Conservation (phyloP, 148 eudicot genomes). For the Fagopyrum homotropicum region DNA sequence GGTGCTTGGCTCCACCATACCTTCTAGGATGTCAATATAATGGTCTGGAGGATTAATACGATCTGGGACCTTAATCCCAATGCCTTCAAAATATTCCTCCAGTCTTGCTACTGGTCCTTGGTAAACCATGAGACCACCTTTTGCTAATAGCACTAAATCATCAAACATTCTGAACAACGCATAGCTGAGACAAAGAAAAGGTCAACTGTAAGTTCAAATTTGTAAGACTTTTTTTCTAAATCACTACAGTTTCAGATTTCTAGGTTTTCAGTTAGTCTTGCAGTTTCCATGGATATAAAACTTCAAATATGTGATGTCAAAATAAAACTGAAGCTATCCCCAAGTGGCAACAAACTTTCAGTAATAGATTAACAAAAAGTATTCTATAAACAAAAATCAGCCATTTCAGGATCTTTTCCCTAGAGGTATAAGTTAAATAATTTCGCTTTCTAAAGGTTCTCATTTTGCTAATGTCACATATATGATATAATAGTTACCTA, state of each 20-base stretch:
- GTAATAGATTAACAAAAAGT: background rate
- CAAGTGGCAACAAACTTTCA: background rate
- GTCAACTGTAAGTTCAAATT: background rate
- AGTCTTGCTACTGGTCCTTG: slow-evolving; percentile 16
- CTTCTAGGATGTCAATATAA: slow-evolving; percentile 22
- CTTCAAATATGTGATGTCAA: background rate
- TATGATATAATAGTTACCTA: slow-evolving; percentile 3
- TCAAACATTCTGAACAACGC: slow-evolving; percentile 25
- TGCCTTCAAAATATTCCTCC: slow-evolving; percentile 16
- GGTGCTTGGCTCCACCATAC: slow-evolving; percentile 5
- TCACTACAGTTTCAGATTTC: too few relatives aligned
- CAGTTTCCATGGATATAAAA: too few relatives aligned
- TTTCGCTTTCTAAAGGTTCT: too few relatives aligned
- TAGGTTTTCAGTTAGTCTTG: too few relatives aligned
- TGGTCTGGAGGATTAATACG: slow-evolving; percentile 21
- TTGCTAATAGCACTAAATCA: slow-evolving; percentile 19
- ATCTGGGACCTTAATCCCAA: slow-evolving; percentile 18
- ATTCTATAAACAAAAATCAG: background rate
- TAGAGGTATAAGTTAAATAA: too few relatives aligned
- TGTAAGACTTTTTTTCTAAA: background rate
- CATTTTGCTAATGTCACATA: too few relatives aligned
- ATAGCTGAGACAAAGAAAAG: slow-evolving; percentile 15
- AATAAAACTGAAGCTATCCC: too few relatives aligned
- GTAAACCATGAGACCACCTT: slow-evolving; percentile 20
- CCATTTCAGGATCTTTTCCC: too few relatives aligned